These are phyloP conservation scores for Daldinia sp. DNA, from an alignment of 2,329 filamentous ascomycete genomes.

Conservation along the genomic window DNA sequence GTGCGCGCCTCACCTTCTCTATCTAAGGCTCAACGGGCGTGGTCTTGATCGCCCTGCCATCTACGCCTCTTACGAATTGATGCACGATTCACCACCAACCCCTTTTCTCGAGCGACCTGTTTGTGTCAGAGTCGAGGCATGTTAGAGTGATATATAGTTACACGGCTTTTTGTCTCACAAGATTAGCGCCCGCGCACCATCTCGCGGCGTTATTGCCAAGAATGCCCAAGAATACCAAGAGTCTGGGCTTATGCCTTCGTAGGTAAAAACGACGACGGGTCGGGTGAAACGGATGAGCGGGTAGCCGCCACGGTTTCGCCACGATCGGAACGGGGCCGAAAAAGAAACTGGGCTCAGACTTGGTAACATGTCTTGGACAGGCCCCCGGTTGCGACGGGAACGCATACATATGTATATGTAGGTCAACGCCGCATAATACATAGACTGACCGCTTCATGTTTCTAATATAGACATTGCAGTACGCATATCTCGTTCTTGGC, in stretches of 20 bases:
- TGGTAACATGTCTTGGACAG: conserved; percentile 16
- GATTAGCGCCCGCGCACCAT: conserved; percentile 34
- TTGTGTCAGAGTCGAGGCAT: neutral
- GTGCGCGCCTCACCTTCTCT: conserved; percentile 9
- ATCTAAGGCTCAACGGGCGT: conserved; percentile 15
- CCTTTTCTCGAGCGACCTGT: neutral
- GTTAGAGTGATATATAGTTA: conserved; percentile 13
- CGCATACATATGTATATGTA: conserved; percentile 21
- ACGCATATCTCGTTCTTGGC: conserved; percentile 12
- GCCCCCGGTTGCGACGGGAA: conserved; percentile 9
- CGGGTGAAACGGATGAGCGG: conserved; percentile 24
- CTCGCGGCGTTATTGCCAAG: conserved; percentile 1
- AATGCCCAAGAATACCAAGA: conserved; percentile 16
- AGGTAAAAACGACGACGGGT: conserved; percentile 4
- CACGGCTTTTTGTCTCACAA: conserved; percentile 32
- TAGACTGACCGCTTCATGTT: conserved; percentile 10
- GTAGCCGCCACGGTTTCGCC: conserved; percentile 24
- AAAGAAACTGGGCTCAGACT: neutral
- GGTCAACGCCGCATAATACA: conserved; percentile 35
- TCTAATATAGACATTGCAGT: neutral
- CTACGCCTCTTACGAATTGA: conserved; percentile 4
- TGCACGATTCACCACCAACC: neutral
- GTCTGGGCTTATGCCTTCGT: conserved; percentile 3
- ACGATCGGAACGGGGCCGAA: conserved; percentile 36
- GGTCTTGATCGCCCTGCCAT: conserved; percentile 14